These are phyloP conservation scores for Clarireedia monteithiana DNA, from an alignment of 2,329 filamentous ascomycete genomes.

Conservation along the genomic window DNA sequence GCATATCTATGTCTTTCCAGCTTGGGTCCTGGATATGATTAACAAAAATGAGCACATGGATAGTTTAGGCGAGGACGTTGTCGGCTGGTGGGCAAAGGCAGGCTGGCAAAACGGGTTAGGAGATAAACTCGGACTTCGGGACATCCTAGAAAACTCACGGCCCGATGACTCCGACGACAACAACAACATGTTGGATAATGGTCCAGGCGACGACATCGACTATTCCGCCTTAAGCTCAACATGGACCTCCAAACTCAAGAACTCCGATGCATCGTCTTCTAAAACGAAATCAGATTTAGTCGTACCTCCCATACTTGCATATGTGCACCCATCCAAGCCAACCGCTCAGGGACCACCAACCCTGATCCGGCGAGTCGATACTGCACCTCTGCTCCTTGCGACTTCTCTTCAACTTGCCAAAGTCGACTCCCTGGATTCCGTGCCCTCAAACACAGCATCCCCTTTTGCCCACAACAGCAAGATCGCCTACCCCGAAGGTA, in stretches of 20 bases:
- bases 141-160: slow-evolving; percentile 48
- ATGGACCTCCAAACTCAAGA: slow-evolving; percentile 22
- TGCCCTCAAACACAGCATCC: slow-evolving; percentile 48
- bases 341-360: slow-evolving; percentile 39
- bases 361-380: slow-evolving; percentile 83
- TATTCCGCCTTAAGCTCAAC: slow-evolving; percentile 27
- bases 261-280: background rate
- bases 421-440: slow-evolving; percentile 62
- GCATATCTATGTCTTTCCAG: slow-evolving; percentile 90
- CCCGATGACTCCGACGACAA: slow-evolving; percentile 32
- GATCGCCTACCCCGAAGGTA: slow-evolving; percentile 73
- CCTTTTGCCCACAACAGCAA: slow-evolving; percentile 74
- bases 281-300: slow-evolving; percentile 29
- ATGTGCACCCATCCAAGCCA: slow-evolving; percentile 57
- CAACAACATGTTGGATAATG: slow-evolving; percentile 22
- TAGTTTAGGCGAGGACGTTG: slow-evolving; percentile 81
- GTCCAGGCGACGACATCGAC: slow-evolving; percentile 23
- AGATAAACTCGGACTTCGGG: slow-evolving; percentile 66
- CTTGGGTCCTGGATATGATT: slow-evolving; percentile 83
- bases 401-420: slow-evolving; percentile 84
- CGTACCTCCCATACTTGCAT: slow-evolving; percentile 71
- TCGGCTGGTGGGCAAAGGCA: slow-evolving; percentile 94
- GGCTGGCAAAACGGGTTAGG: slow-evolving; percentile 79
- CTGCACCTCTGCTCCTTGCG: slow-evolving; percentile 69
- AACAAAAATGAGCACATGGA: slow-evolving; percentile 73